Evolutionary conservation across 1,284 basidiomycete species (phyloP), one percentile per base, ranked within the genome.

Genomic region (Boletus semigastroideus): DNA sequence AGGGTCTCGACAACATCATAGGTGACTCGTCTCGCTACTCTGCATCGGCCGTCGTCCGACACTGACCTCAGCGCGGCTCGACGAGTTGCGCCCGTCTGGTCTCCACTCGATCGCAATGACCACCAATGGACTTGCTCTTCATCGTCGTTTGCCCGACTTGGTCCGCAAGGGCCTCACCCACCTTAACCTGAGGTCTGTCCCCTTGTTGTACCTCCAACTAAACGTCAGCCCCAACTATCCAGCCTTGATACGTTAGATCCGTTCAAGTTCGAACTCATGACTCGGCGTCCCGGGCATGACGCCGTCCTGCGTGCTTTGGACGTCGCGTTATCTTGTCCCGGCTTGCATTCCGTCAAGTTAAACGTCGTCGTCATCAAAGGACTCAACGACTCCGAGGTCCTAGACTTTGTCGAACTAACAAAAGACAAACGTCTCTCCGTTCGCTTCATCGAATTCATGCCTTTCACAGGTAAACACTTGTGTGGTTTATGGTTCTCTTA

Each of bases 381-480:
- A 9, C 70, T 94, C 40, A 95, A 95, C 61, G 90, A 94, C 62
- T 66, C 74, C 14, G 92, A 95, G 68, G 75, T 92, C 2, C 67
- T 83, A 4, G 84, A 90, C 54, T 94, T 95, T 64, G 81, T 92
- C 22, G 81, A 86, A 57, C 74, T 93, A 68, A 92, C 90, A 5
- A 82, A 78, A 60, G 71, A 86, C 42, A 74, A 75, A 50, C 69
- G 73, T 3, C 69, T 94, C 38, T 89, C 83, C 39, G 82, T 94
- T 20, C 83, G 93, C 17, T 93, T 95, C 68, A 94, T 94, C 54
- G 92, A 94, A 68, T 94, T 92, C 66, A 94, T 95, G 93, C 92
- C 92, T 9, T 95, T 95, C 66, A 87, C 85, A 63, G 90, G 87
- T 87, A 60, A 61, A 70, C 66, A 20, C 48, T 46, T 48, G 4